Evolutionary conservation across 129 eudicot species (phyloP).

Genomic region (Flaveria trinervia): DNA sequence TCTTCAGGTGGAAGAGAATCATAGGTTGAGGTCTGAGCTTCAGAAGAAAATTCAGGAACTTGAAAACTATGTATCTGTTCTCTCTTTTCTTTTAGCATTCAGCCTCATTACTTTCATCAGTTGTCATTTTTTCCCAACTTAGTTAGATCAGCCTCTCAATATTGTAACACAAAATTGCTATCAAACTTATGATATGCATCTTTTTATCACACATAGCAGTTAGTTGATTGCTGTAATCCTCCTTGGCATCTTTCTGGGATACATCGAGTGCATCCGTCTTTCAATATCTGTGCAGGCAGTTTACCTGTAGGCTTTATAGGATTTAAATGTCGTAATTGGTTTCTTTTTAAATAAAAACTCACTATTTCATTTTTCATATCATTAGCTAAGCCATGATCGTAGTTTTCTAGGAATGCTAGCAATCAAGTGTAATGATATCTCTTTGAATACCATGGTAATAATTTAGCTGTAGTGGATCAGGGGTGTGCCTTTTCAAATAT

Average conservation of each 20-base stretch:
- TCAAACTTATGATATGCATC: not conserved
- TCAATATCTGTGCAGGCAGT: not conserved
- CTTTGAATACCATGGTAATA: not conserved
- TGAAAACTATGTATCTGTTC: slow-evolving; percentile 59
- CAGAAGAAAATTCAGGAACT: slow-evolving; percentile 65
- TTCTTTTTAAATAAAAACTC: not conserved
- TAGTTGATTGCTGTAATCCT: slow-evolving; percentile 6
- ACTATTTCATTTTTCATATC: not conserved
- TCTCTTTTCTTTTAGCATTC: slow-evolving; percentile 16
- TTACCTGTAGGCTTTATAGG: slow-evolving; percentile 5
- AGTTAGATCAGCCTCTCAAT: slow-evolving; percentile 11
- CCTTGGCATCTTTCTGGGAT: slow-evolving; percentile 4
- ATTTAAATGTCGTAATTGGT: not conserved
- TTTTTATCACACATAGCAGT: not conserved
- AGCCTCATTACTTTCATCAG: not conserved
- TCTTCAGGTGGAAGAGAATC: slow-evolving; percentile 86
- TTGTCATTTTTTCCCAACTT: not conserved
- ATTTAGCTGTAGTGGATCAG: not conserved
- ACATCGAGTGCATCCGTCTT: not conserved
- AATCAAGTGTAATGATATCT: slow-evolving; percentile 5
- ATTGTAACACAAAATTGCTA: slow-evolving; percentile 3
- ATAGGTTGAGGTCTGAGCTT: slow-evolving; percentile 73
- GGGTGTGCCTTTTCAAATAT: not conserved
- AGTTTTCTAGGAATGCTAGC: slow-evolving; percentile 13
- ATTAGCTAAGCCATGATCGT: not conserved